Conservation (phyloP, 2,329 filamentous ascomycete species). For the Tolypocladium tundrense region DNA sequence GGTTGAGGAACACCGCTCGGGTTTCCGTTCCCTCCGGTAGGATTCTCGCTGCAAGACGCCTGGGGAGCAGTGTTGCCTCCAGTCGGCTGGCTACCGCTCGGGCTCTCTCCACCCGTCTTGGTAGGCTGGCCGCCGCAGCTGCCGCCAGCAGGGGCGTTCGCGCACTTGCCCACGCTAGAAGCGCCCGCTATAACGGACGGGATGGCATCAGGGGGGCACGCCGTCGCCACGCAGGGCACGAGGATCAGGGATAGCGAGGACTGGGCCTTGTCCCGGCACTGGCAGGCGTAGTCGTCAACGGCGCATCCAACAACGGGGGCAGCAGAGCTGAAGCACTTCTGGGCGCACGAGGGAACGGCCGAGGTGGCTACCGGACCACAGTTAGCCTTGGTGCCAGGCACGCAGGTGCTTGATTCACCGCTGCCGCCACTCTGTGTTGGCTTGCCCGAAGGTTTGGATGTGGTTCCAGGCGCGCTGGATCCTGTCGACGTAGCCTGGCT, state of each 20-base stretch:
- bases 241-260: slow-evolving; percentile 12
- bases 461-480: neutral
- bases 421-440: neutral
- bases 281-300: slow-evolving; percentile 16
- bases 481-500: neutral
- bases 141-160: slow-evolving; percentile 4
- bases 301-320: slow-evolving; percentile 15
- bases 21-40: neutral
- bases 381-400: slow-evolving; percentile 6
- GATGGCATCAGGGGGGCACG: slow-evolving; percentile 12
- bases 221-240: slow-evolving; percentile 17
- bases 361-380: slow-evolving; percentile 15
- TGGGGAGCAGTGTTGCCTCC: neutral
- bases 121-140: slow-evolving; percentile 1
- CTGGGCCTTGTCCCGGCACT: slow-evolving; percentile 14
- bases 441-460: neutral
- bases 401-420: slow-evolving; percentile 4
- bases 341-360: slow-evolving; percentile 15
- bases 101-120: neutral
- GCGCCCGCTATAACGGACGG: slow-evolving; percentile 16
- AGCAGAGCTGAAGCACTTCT: slow-evolving; percentile 14
- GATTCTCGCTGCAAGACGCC: neutral
- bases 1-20: neutral
- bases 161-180: slow-evolving; percentile 11
- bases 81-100: neutral